Base-by-base conservation (phyloP, 1,139 yeast genomes). In the Yamadazyma siamensis region DNA sequence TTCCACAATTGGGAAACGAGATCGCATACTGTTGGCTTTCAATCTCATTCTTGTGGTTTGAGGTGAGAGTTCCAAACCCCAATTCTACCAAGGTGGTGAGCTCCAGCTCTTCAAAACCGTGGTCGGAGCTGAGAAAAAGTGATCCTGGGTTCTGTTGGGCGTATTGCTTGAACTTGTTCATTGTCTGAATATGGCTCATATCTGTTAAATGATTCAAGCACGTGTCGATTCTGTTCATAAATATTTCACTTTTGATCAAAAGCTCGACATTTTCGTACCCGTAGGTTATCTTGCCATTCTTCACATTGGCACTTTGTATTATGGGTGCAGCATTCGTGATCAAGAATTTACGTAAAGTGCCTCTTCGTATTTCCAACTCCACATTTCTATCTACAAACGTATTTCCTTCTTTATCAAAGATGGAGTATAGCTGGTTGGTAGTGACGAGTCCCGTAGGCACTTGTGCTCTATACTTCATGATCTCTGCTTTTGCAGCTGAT, bases 1-100 rank as follows among this genome's bases (percentile, higher is more conserved):
- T 65, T 3, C 83, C 94, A 46, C 81, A 67, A 38, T 70, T 72
- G 0, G 94, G 94, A 15, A 75, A 62, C 2, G 84, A 63, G 3
- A 83, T 50, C 14, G 71, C 61, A 49, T 75, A 40, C 54, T 67
- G 38, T 61, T 72, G 32, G 38, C 50, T 12, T 47, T 59, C 73
- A 23, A 69, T 66, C 31, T 72, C 75, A 26, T 75, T 70, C 25
- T 70, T 58, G 27, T 67, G 71, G 40, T 68, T 68, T 4, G 73
- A 66, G 0, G 73, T 62, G 21, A 80, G 50, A 0, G 84, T 75
- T 5, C 80, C 52, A 37, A 68, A 72, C 1, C 88, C 88, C 5
- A 59, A 44, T n/a, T 54, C 50, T 0, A 80, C 63, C 23, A 82
- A 54, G 1, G 28, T 27, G 0, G 64, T 46, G 5, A 65, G 37